A percentile compares a stretch with the other conserved stretches of the same genome.
phyloP scores from a whole-genome alignment of 495 filamentous ascomycete genomes.

The Neurospora sp. region DNA sequence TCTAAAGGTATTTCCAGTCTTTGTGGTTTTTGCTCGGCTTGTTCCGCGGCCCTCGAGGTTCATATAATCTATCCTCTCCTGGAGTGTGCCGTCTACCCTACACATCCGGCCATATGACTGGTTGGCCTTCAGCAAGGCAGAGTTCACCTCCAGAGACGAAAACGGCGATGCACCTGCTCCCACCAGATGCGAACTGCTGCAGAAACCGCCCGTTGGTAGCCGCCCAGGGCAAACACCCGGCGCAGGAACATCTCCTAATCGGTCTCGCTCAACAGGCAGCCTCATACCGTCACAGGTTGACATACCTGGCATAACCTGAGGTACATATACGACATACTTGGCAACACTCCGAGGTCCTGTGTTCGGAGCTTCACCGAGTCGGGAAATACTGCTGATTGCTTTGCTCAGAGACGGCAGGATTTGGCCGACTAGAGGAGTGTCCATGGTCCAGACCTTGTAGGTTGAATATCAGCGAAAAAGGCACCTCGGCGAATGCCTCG shows the following conservation, averaged over 20 bases:
- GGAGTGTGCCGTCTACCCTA: neutral
- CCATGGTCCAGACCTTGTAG: neutral
- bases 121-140: neutral
- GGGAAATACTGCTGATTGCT: neutral
- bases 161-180: neutral
- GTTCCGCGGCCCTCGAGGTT: neutral
- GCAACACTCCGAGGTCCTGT: neutral
- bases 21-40: neutral
- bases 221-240: neutral
- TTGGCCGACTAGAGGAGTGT: neutral
- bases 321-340: neutral
- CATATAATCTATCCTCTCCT: neutral
- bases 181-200: neutral
- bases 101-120: neutral
- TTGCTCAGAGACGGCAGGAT: neutral
- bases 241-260: neutral
- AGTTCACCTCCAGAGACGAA: neutral
- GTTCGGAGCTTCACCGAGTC: neutral
- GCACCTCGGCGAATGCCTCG: neutral
- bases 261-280: neutral
- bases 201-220: neutral
- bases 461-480: neutral
- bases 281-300: neutral
- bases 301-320: neutral
- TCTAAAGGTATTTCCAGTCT: neutral